Evolutionary conservation across 345 rosid species (phyloP), one percentile per base, ranked within the genome.

Genomic region (Moricandia arvensis): DNA sequence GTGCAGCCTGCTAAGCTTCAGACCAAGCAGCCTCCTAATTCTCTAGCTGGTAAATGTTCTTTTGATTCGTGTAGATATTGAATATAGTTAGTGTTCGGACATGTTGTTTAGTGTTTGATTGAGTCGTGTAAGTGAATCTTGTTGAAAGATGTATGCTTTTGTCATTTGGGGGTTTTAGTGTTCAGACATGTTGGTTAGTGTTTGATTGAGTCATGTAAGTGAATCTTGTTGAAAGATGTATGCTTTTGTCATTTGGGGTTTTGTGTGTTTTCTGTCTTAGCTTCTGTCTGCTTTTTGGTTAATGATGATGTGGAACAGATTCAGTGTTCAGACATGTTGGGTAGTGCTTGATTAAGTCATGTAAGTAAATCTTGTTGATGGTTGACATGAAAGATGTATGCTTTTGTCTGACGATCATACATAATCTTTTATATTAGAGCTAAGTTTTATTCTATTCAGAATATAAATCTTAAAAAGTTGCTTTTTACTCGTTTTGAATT

Each of bases 1-100:
- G 81, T 81, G 4, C 71, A 72, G 72, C 85, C 78, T 67, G 62
- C 77, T 63, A 88, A 87, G 87, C 77, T 90, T 33, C 94, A 96
- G 6, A 66, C 90, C 69, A 94, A 88, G 84, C 95, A 90, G 0
- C 71, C 75, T 6, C 90, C 96, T 75, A 91, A 97, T 68, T 65
- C 92, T 62, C 90, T 90, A 84, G 91, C 96, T 59, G 93, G 98
- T 94, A 59, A 21, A 55, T 17, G 27, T 16, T 57, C 4, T n/a
- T 43, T 63, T n/a, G n/a, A 31, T 61, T 53, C 34, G 8, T 24
- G 11, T 72, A n/a, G 16, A 9, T 26, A 7, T 49, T 33, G 11
- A 13, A 16, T 7, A n/a, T 18, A 43, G 17, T 70, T 43, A 13
- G 4, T 15, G 54, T 49, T 15, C 54, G 3, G 29, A 27, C 3